Evolutionary conservation across 495 filamentous ascomycete species (phyloP), one percentile per base, ranked within the genome.

Genomic region (Platismatia glauca): DNA sequence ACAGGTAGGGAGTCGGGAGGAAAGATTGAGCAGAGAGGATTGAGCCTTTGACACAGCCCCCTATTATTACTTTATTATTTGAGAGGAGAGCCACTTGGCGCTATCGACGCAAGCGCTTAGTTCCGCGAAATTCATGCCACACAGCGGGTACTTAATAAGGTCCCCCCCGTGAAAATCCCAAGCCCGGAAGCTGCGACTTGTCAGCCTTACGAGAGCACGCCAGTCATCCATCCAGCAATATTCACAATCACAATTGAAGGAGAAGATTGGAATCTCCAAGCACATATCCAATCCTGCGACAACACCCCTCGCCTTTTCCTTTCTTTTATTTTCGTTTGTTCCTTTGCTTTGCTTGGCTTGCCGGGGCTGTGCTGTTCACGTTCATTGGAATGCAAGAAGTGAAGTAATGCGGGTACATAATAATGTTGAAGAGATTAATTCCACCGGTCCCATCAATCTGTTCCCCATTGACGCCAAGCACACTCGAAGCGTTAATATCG

Each of bases 131-230:
- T 18, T 34, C 50, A 53, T 53, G 50, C 48, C 48, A 53, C 50
- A 33, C 27, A 33, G 50, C 29, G 50, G 50, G 50, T 53, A 53
- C 50, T 53, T 53, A 53, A 52, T 53, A 53, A 53, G 50, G 50
- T 33, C 50, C 50, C 29, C 29, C 50, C 50, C 50, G 50, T 29
- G 4, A 31, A 59, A 34, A 41, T 33, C 58, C 58, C 38, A 55
- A 27, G 24, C 59, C 52, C 43, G 20, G 52, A 50, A 52, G 46
- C 35, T 31, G 59, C 35, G 43, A 33, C 43, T 33, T 61, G n/a
- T 61, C 59, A 55, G 44, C 59, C 59, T 29, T 41, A 37, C 48
- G 7, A 18, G 7, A n/a, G n/a, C n/a, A n/a, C n/a, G n/a, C n/a
- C n/a, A n/a, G n/a, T n/a, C n/a, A n/a, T n/a, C n/a, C n/a, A n/a